These are phyloP conservation scores for Dactylellina drechsleri DNA, from an alignment of 2,329 filamentous ascomycete species.

Conservation along the genomic window DNA sequence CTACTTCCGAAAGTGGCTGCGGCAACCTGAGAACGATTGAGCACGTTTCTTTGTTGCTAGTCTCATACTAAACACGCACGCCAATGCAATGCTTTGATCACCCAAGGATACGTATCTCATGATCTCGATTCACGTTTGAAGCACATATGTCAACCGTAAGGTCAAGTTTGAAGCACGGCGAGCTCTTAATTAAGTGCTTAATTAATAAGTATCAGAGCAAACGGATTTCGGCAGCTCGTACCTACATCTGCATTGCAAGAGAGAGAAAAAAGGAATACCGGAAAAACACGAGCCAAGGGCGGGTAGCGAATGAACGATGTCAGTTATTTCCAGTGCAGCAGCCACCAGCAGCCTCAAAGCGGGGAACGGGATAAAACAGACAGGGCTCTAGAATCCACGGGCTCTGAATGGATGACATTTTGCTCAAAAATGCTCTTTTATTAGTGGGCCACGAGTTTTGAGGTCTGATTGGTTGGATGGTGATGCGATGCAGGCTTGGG, in stretches of 20 bases:
- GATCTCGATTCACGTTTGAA: conserved; percentile 2
- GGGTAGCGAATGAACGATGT: too few species aligned
- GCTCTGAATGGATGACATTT: neutral
- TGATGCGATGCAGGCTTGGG: neutral
- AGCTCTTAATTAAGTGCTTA: conserved; percentile 4
- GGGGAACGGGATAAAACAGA: conserved; percentile 1
- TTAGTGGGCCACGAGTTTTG: conserved; percentile 4
- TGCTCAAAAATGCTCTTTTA: conserved; percentile 40
- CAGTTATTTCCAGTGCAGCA: too few species aligned
- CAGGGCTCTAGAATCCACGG: neutral
- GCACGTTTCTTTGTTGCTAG: conserved; percentile 41
- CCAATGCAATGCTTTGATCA: conserved; percentile 6
- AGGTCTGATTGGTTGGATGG: conserved; percentile 5
- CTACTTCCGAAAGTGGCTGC: too few species aligned
- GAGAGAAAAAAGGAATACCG: too few species aligned
- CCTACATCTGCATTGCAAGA: too few species aligned
- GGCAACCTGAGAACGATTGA: conserved; percentile 38
- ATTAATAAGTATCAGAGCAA: too few species aligned
- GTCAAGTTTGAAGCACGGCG: neutral
- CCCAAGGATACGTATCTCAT: too few species aligned
- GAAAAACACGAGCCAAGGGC: too few species aligned
- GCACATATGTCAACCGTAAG: neutral
- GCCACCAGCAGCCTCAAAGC: conserved; percentile 3
- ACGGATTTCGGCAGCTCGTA: too few species aligned
- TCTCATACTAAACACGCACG: conserved; percentile 9